Conservation (phyloP, 2,329 filamentous ascomycete species). For the Alternaria arborescens region DNA sequence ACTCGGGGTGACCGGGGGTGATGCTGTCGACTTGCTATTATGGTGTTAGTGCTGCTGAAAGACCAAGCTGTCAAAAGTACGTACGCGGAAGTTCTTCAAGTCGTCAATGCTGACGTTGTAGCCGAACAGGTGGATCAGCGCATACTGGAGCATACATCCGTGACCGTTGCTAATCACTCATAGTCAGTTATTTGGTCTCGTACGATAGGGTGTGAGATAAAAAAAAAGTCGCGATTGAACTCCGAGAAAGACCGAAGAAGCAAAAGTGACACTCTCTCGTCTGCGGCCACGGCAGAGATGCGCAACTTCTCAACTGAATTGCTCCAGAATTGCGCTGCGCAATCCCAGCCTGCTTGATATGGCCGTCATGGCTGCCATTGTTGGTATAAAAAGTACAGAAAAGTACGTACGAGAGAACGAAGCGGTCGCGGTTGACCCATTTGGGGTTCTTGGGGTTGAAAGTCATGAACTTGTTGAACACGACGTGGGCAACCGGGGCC, state of each 20-base stretch:
- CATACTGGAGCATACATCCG: conserved; percentile 99
- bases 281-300: conserved; percentile 30
- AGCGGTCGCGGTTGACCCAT: conserved; percentile 97
- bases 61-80: conserved; percentile 63
- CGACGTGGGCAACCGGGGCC: conserved; percentile 94
- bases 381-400: neutral
- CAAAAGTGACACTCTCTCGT: conserved; percentile 12
- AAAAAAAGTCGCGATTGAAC: neutral
- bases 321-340: conserved; percentile 9
- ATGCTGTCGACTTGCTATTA: conserved; percentile 74
- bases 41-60: conserved; percentile 22
- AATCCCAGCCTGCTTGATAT: neutral
- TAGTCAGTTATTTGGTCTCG: neutral
- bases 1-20: conserved; percentile 95
- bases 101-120: conserved; percentile 88
- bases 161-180: conserved; percentile 84
- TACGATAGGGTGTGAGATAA: neutral
- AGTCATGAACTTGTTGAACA: conserved; percentile 99
- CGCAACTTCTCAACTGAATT: conserved; percentile 10
- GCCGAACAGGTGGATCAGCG: conserved; percentile 94
- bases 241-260: neutral
- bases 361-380: neutral
- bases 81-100: conserved; percentile 94
- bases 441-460: conserved; percentile 99
- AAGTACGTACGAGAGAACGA: conserved; percentile 91